Base-by-base conservation (phyloP, 2,329 filamentous ascomycete genomes). In the Zymoseptoria ardabiliae region DNA sequence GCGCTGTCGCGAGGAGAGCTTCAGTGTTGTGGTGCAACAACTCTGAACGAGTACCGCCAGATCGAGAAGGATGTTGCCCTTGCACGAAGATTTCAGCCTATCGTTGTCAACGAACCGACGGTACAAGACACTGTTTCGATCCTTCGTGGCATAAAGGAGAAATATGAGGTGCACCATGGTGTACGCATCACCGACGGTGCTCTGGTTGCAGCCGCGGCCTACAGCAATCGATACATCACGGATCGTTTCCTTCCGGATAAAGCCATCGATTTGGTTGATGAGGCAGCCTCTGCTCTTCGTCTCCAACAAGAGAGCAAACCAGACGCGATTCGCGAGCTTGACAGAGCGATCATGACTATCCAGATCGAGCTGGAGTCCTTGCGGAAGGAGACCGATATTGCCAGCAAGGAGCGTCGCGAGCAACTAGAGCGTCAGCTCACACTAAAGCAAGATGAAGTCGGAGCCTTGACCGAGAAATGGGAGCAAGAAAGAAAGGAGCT, bases 31-130 rank as follows among this genome's bases (percentile, higher is more conserved):
- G 93, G 94, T 63, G 94, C 94, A 2, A 97, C 94, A 0, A 99
- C 94, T 0, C 77, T 97, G 35, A 89, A 87, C 64, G 94, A 99
- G 71, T 99, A 97, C 70, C 85, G 94, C 21, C 80, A 86, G 67
- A 97, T 99, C 63, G 94, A 97, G 73, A 97, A 97, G 74, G 94
- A 97, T 70, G 92, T 93, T 25, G 94, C 94, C 0, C 78, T 99
- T 20, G 94, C 94, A 8, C 82, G 94, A 66, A 84, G 94, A 61
- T 97, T 99, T 73, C 94, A 99, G 70, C 92, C 94, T 0, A 96
- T 99, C 59, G 76, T 91, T 41, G 91, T 99, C n/a, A 89, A 87
- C 61, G 94, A 99, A 69, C 94, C 94, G 0, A 87, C 85, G 0
- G 92, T 97, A 0, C 85, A 90, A 66, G 92, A 97, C 66, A 97